Conservation (phyloP, 2,329 filamentous ascomycete genomes). For the Ceratocystis colombiana region DNA sequence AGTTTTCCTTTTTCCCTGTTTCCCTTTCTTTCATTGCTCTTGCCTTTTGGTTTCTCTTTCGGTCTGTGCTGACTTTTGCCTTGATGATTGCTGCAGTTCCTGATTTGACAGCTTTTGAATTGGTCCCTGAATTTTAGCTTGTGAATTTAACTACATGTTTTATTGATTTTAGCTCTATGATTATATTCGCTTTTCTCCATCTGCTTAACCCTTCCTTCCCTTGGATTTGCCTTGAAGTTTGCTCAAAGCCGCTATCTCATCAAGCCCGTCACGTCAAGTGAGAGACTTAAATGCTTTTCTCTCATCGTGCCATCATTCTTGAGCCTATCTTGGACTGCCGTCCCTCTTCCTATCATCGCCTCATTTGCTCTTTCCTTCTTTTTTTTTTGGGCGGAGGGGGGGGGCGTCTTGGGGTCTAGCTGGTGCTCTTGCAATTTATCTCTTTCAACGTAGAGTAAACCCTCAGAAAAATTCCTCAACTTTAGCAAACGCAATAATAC, state of each 20-base stretch:
- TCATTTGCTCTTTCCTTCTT: neutral
- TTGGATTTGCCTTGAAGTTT: neutral
- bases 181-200: neutral
- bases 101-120: constrained; percentile 11
- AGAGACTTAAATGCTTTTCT: neutral
- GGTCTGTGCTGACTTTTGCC: constrained; percentile 16
- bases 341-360: neutral
- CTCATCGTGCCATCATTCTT: neutral
- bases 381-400: neutral
- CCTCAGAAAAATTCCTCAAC: constrained; percentile 13
- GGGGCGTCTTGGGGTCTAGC: neutral
- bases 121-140: constrained; percentile 12
- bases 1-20: neutral
- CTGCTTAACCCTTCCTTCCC: constrained; percentile 1
- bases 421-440: neutral
- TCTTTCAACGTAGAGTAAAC: constrained; percentile 11
- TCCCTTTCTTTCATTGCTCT: neutral
- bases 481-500: constrained; percentile 9
- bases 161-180: constrained; percentile 3
- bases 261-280: neutral
- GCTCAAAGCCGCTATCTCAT: neutral
- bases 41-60: neutral
- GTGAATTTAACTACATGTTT: neutral
- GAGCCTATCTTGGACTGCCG: neutral
- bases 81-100: constrained; percentile 4